Base-by-base conservation (phyloP, 495 filamentous ascomycete genomes). In the Viridothelium virens region DNA sequence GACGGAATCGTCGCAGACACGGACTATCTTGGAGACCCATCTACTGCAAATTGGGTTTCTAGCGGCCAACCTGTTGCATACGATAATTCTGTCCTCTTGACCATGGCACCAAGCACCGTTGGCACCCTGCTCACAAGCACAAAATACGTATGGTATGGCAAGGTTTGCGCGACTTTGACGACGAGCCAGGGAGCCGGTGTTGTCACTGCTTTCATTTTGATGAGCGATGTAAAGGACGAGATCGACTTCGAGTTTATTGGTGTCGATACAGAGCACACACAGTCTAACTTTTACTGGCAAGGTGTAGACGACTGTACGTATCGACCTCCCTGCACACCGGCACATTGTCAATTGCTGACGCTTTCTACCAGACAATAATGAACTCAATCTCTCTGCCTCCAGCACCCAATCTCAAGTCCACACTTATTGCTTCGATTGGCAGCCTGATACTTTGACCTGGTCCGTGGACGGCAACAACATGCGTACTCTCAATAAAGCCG, bases 221-320 rank as follows among this genome's bases (percentile, higher is more conserved):
- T 97, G 71, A 89, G 87, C 39, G 94, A 97, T 74, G 89, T 94
- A 71, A 96, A 96, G 80, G 94, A 98, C 73, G 94, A 98, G 76
- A 96, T 98, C 73, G 94, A 98, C 76, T 97, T 89, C 74, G 94
- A 98, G 79, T 98, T 86, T 74, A 85, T 98, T 64, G 94, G 94
- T 65, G 82, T 83, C 59, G 89, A 97, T 70, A 76, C 96, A 73
- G 72, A 80, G 25, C 82, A 81, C 62, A 89, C 88, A 25, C 92
- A 98, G 81, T 91, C 91, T 72, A 98, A 98, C 80, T 98, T 84
- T 81, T 98, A 97, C 79, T 96, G 87, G 79, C 94, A 97, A 77
- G 94, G 95, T 68, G 88, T 97, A 70, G 85, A 91, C 6, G 80
- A 95, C 73, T 98, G 92, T 96, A 80, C 80, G 92, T 82, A 14